Base-by-base conservation (phyloP, 2,329 filamentous ascomycete species). In the Cladosporium sp. region DNA sequence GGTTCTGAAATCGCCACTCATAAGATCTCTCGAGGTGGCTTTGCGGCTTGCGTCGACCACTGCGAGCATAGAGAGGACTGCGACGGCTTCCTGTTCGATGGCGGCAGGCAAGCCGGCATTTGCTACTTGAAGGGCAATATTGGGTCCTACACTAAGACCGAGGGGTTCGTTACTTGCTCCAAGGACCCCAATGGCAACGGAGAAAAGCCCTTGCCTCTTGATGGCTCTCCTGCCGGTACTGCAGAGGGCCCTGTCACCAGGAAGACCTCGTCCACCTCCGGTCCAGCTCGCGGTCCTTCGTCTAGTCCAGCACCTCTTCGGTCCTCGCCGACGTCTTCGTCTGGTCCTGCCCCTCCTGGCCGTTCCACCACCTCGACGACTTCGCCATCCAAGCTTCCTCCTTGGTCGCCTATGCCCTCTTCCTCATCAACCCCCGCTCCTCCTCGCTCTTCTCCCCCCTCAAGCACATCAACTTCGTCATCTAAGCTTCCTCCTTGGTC, bases 101-200 rank as follows among this genome's bases (percentile, higher is more conserved):
- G 49, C 19, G 22, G 6, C 14, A 14, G 9, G 13, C 41, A 56
- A 3, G 34, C 8, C 19, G 54, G 56, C 33, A 49, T 44, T 18
- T 58, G 56, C 54, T 54, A 56, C 31, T 43, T 56, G 13, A 58
- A 58, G 48, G 40, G 11, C 28, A 41, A 33, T n/a, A 32, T 49
- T 33, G 46, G 46, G 2, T n/a, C 13, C 31, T 11, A 33, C 8
- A n/a, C 37, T 18, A 4, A 4, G 11, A 3, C 11, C 4, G 46
- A 31, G 13, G 46, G 34, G 14, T 2, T n/a, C 18, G 37, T 49
- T 3, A 32, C 46, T 42, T 33, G 46, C 28, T 3, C 14, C 11
- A 32, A 42, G 14, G 28, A 49, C 11, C 46, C 38, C 6, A 18
- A 42, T 18, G 46, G 46, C 40, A 14, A 22, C 28, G 28, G 37